These are phyloP conservation scores for Pichia sp. DNA, from an alignment of 1,139 yeast species.

Conservation along the genomic window DNA sequence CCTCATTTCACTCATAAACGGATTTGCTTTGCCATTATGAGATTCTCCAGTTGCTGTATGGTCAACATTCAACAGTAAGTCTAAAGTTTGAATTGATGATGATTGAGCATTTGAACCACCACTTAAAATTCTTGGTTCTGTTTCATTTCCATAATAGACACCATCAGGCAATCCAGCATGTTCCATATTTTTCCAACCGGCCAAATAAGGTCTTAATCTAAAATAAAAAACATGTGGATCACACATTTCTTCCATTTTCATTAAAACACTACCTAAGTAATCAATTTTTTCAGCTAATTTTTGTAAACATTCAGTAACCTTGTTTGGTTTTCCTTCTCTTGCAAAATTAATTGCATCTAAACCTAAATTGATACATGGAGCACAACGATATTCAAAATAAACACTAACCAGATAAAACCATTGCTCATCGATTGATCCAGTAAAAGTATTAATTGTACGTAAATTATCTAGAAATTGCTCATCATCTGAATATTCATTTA, in stretches of 20 bases:
- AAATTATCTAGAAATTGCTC: constrained; percentile 55
- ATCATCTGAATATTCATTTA: constrained; percentile 21
- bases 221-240: constrained; percentile 89
- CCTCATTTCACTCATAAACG: constrained; percentile 80
- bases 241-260: constrained; percentile 89
- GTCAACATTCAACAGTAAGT: constrained; percentile 64
- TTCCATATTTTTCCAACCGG: constrained; percentile 93
- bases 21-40: constrained; percentile 34
- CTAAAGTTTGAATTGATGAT: constrained; percentile 81
- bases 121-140: constrained; percentile 51
- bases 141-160: constrained; percentile 66
- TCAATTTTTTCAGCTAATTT: constrained; percentile 71
- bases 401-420: constrained; percentile 93
- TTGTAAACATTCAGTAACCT: constrained; percentile 46
- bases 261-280: constrained; percentile 62
- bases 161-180: constrained; percentile 77
- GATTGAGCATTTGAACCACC: constrained; percentile 97
- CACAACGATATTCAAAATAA: constrained; percentile 78
- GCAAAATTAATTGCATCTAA: constrained; percentile 56
- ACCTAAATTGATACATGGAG: constrained; percentile 55
- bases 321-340: constrained; percentile 35
- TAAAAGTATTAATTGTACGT: constrained; percentile 76
- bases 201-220: constrained; percentile 80
- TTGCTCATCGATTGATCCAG: constrained; percentile 86
- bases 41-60: constrained; percentile 71